Percentiles rank a stretch among this genome's conserved stretches.
phyloP scores from a whole-genome alignment of 208 protist genomes.

The Leishmania major region DNA sequence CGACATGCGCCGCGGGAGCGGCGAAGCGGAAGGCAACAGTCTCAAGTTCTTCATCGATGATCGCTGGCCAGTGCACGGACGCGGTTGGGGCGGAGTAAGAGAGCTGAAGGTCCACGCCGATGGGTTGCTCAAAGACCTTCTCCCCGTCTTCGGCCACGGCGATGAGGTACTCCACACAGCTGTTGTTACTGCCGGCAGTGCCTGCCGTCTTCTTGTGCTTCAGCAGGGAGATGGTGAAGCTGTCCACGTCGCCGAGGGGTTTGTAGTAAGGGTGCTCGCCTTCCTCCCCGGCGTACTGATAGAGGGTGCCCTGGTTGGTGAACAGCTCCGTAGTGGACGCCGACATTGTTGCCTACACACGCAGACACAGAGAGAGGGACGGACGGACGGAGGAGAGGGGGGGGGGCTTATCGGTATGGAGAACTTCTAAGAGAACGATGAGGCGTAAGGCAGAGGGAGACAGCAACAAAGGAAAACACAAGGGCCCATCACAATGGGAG shows the following conservation, averaged over 20 bases:
- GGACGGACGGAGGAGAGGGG: not conserved
- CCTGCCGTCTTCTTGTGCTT: constrained; percentile 14
- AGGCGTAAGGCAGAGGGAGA: not conserved
- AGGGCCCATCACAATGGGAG: too few relatives aligned
- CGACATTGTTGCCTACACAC: not conserved
- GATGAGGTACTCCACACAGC: constrained; percentile 31
- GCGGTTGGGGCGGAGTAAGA: constrained; percentile 29
- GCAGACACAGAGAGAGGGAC: not conserved
- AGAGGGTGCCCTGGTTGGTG: constrained; percentile 44
- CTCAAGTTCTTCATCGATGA: constrained; percentile 45
- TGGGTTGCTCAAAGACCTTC: constrained; percentile 38
- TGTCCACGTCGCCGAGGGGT: constrained; percentile 30
- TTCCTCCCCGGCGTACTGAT: constrained; percentile 33
- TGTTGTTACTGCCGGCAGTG: not conserved
- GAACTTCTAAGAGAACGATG: not conserved
- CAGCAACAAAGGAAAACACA: not conserved
- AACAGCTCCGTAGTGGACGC: constrained; percentile 23
- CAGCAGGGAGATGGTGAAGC: constrained; percentile 25
- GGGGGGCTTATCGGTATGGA: not conserved
- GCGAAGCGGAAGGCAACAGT: constrained; percentile 58
- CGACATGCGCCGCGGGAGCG: constrained; percentile 7
- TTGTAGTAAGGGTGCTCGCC: constrained; percentile 28
- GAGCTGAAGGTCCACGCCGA: constrained; percentile 51
- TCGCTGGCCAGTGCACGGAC: constrained; percentile 60
- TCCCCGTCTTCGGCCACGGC: constrained; percentile 37